phyloP scores from a whole-genome alignment of 2,329 filamentous ascomycete species.

The Aspergillus piperis region DNA sequence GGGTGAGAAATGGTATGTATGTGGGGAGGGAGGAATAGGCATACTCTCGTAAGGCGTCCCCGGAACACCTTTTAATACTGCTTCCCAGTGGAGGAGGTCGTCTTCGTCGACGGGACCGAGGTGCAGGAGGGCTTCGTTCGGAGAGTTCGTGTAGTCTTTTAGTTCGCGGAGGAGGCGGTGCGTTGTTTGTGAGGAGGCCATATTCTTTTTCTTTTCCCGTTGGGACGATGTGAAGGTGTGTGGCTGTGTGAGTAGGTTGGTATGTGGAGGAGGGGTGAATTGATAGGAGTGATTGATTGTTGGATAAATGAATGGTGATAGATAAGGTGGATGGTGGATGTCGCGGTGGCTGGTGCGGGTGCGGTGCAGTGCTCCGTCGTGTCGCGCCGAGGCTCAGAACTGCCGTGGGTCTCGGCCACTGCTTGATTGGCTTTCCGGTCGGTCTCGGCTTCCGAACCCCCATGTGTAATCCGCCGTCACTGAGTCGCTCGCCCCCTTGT shows the following conservation, averaged over 20 bases:
- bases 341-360: no score
- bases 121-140: slow-evolving; percentile 58
- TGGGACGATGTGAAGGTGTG: no score
- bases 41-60: slow-evolving; percentile 63
- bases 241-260: no score
- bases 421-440: no score
- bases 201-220: neutral
- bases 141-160: slow-evolving; percentile 57
- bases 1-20: neutral
- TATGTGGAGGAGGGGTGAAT: neutral
- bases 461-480: no score
- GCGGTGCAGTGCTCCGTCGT: no score
- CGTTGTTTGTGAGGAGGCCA: slow-evolving; percentile 44
- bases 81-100: slow-evolving; percentile 61
- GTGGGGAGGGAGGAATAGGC: neutral
- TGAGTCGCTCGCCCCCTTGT: no score
- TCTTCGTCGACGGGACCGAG: slow-evolving; percentile 60
- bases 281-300: neutral
- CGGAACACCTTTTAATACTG: slow-evolving; percentile 60
- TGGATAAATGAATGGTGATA: no score
- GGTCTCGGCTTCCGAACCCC: no score
- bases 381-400: no score
- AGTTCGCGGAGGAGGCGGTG: slow-evolving; percentile 64
- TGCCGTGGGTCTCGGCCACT: no score
- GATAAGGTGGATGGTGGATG: no score